Conservation (phyloP, 495 filamentous ascomycete genomes). For the Immersiella caudata region DNA sequence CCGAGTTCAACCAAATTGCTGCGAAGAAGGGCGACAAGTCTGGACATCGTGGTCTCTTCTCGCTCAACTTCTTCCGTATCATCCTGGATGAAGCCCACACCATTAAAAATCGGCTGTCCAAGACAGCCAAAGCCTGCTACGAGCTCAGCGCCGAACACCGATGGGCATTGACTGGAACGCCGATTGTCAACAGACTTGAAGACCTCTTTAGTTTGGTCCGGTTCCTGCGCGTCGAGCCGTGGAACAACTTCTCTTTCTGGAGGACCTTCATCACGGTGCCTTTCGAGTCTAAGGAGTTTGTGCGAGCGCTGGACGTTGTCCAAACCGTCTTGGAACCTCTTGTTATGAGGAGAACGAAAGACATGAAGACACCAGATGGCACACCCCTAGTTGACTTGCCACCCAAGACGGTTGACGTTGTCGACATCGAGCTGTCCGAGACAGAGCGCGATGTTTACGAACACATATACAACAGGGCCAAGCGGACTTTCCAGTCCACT, state of each 20-base stretch:
- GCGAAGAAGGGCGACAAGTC: slow-evolving; percentile 58
- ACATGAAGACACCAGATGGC: slow-evolving; percentile 95
- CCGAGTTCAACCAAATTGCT: slow-evolving; percentile 77
- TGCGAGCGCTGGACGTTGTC: slow-evolving; percentile 92
- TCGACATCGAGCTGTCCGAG: slow-evolving; percentile 80
- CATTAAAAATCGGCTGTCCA: slow-evolving; percentile 88
- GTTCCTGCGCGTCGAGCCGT: slow-evolving; percentile 92
- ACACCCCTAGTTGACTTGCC: slow-evolving; percentile 83
- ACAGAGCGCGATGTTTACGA: slow-evolving; percentile 90
- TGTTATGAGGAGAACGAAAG: slow-evolving; percentile 93
- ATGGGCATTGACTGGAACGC: slow-evolving; percentile 94
- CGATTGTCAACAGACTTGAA: slow-evolving; percentile 94
- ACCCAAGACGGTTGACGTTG: slow-evolving; percentile 76
- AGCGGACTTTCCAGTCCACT: slow-evolving; percentile 79
- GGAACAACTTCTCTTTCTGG: slow-evolving; percentile 99
- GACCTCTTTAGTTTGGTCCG: slow-evolving; percentile 94
- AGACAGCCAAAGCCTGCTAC: slow-evolving; percentile 92
- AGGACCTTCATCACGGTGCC: slow-evolving; percentile 97
- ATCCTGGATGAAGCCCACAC: slow-evolving; percentile 94
- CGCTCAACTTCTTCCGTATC: slow-evolving; percentile 87
- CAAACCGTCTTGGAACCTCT: slow-evolving; percentile 95
- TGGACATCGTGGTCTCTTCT: slow-evolving; percentile 76
- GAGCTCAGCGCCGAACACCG: slow-evolving; percentile 81
- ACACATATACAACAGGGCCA: slow-evolving; percentile 80
- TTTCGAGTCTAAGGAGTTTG: slow-evolving; percentile 91